These are phyloP conservation scores for Pilatotrama ljubarskyi DNA, from an alignment of 768 basidiomycete species.

Conservation along the genomic window DNA sequence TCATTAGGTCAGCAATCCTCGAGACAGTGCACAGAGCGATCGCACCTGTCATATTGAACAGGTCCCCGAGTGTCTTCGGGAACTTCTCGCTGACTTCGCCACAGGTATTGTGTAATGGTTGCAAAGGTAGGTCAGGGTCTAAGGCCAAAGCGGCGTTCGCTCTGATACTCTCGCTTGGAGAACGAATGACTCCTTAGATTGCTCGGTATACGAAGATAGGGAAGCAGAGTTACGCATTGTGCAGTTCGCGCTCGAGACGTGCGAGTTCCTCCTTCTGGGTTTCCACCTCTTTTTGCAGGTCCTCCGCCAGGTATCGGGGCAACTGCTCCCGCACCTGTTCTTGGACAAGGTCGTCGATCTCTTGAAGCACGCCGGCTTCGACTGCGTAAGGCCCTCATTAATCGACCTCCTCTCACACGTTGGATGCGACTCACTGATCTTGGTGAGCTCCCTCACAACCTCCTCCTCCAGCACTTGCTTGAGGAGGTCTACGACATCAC, in stretches of 20 bases:
- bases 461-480: slow-evolving; percentile 46
- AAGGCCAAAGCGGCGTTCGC: slow-evolving; percentile 50
- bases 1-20: too few relatives aligned
- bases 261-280: slow-evolving; percentile 47
- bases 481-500: slow-evolving; percentile 56
- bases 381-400: slow-evolving; percentile 34
- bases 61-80: slow-evolving; percentile 49
- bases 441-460: slow-evolving; percentile 44
- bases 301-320: slow-evolving; percentile 45
- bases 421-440: slow-evolving; percentile 41
- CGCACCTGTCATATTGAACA: slow-evolving; percentile 57
- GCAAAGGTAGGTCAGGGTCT: slow-evolving; percentile 42
- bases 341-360: slow-evolving; percentile 52
- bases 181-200: not conserved
- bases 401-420: too few relatives aligned
- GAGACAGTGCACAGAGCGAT: not conserved
- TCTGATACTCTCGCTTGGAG: slow-evolving; percentile 54
- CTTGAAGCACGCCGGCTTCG: slow-evolving; percentile 45
- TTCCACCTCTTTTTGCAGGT: slow-evolving; percentile 49
- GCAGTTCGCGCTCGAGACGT: slow-evolving; percentile 45
- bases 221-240: slow-evolving; percentile 25
- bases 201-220: not conserved
- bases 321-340: slow-evolving; percentile 52
- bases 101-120: slow-evolving; percentile 48
- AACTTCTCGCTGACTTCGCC: slow-evolving; percentile 50